Conservation (phyloP, 2,329 filamentous ascomycete species). For the Verticillium tricorpus region DNA sequence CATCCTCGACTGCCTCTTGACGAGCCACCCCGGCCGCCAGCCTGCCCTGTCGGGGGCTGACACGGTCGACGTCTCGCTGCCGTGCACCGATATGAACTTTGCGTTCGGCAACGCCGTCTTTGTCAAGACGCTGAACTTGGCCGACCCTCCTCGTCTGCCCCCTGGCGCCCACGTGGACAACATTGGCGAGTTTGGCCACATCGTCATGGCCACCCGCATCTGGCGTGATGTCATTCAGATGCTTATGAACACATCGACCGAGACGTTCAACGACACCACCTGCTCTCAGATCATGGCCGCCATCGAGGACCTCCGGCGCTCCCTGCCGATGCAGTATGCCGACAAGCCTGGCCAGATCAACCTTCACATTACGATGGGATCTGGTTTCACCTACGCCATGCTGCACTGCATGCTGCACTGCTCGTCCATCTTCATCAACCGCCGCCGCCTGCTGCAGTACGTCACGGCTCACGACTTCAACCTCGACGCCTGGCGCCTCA, state of each 20-base stretch:
- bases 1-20: conserved; percentile 58
- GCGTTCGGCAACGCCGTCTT: conserved; percentile 57
- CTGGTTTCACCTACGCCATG: conserved; percentile 59
- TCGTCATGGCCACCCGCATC: conserved; percentile 55
- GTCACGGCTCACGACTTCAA: conserved; percentile 49
- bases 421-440: conserved; percentile 56
- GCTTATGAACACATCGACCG: conserved; percentile 49
- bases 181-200: conserved; percentile 58
- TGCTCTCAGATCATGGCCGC: conserved; percentile 47
- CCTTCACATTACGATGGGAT: conserved; percentile 60
- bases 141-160: conserved; percentile 32
- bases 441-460: conserved; percentile 53
- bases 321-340: conserved; percentile 54
- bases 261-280: conserved; percentile 49
- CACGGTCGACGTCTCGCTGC: conserved; percentile 50
- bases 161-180: conserved; percentile 38
- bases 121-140: conserved; percentile 49
- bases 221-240: conserved; percentile 60
- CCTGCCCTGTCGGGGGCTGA: conserved; percentile 51
- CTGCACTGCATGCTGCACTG: conserved; percentile 58
- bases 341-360: conserved; percentile 59
- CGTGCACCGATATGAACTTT: conserved; percentile 58
- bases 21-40: conserved; percentile 56
- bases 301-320: conserved; percentile 50
- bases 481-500: conserved; percentile 48